Conservation (phyloP, 202 grass and related monocot species). For the Digitaria exilis region DNA sequence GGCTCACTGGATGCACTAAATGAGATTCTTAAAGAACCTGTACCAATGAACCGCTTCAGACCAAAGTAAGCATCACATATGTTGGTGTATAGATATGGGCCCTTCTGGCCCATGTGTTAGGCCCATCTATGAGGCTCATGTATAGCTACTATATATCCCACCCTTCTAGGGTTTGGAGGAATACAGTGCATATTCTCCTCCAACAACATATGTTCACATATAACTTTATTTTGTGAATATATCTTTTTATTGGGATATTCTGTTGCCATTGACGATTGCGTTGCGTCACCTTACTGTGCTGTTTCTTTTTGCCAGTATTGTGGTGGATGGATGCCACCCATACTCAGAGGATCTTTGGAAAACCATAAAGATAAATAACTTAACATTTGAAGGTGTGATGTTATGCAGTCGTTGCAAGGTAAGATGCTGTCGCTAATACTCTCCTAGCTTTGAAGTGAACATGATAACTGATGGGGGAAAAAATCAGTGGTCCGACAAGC, state of each 20-base stretch:
- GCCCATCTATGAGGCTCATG: too few relatives aligned
- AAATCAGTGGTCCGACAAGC: background rate
- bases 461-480: background rate
- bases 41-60: conserved; percentile 73
- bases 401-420: conserved; percentile 78
- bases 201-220: background rate
- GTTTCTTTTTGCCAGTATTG: conserved; percentile 50
- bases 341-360: conserved; percentile 79
- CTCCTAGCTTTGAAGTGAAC: background rate
- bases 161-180: too few relatives aligned
- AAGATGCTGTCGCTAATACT: background rate
- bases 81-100: too few relatives aligned
- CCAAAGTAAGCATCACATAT: conserved; percentile 49
- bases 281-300: background rate
- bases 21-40: conserved; percentile 59
- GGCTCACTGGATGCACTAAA: conserved; percentile 72
- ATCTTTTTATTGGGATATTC: background rate
- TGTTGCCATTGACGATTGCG: background rate
- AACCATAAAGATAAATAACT: conserved; percentile 69
- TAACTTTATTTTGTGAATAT: background rate
- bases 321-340: conserved; percentile 74
- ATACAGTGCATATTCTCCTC: too few relatives aligned
- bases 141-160: too few relatives aligned
- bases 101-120: too few relatives aligned
- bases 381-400: conserved; percentile 70